Base-by-base conservation (phyloP, 2,329 filamentous ascomycete genomes). In the Periconia sp. region DNA sequence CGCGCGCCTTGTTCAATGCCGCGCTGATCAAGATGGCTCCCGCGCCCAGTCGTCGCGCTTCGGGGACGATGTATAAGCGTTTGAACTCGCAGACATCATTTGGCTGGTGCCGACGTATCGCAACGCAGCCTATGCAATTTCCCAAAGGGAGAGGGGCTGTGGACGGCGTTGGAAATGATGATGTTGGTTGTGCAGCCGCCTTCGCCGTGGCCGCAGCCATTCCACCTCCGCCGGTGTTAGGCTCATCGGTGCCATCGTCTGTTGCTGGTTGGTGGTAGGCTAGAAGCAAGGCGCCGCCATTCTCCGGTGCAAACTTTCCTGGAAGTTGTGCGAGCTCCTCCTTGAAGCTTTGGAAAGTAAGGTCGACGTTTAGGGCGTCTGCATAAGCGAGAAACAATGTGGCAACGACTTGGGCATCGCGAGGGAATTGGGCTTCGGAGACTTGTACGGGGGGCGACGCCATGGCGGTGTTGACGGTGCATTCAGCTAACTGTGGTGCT, bases 311-410 rank as follows among this genome's bases (percentile, higher is more conserved):
- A 63, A 86, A 86, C 63, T 80, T 80, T 1, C 82, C 83, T 0
- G 84, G 83, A 15, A 86, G 69, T 9, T 66, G 72, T 7, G 75
- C 70, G 18, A 86, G 72, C 64, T 86, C 84, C 10, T 73, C 62
- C 10, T 74, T 63, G 68, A 85, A 86, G 54, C 77, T 73, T 65
- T 86, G 83, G 62, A 83, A 86, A 11, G 76, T 74, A 35, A 86
- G 80, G 58, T 84, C 82, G 48, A 86, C 75, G 18, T 74, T 73
- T 1, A 86, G 72, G 1, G 77, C 74, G 19, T 64, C 47, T 7
- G 74, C 70, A 58, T 77, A 78, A 40, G 63, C 70, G 42, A 63
- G 62, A 60, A 79, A 79, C 19, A 79, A 67, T 15, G 47, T 41
- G 13, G 50, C 58, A 18, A 71, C 73, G 17, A 68, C 69, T 19